Conservation (phyloP, 768 basidiomycete species). For the Kwoniella dendrophila region DNA sequence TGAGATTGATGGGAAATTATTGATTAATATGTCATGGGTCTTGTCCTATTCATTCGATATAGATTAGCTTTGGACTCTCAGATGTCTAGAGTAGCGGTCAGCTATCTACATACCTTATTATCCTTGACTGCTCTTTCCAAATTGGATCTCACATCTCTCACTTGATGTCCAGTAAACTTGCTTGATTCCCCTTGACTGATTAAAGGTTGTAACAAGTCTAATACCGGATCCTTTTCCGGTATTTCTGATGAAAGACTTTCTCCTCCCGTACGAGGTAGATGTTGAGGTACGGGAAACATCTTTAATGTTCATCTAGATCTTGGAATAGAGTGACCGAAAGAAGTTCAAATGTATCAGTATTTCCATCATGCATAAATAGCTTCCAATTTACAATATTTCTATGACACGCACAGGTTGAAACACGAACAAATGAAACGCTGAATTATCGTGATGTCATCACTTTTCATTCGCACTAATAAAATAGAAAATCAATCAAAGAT, state of each 20-base stretch:
- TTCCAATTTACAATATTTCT: no score
- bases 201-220: conserved; percentile 39
- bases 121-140: conserved; percentile 70
- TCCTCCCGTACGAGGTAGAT: conserved; percentile 37
- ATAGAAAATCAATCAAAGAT: not conserved
- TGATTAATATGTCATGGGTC: conserved; percentile 36
- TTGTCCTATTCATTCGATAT: conserved; percentile 11
- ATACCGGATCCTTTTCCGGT: conserved; percentile 14
- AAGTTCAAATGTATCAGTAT: not conserved
- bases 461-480: not conserved
- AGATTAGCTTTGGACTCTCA: conserved; percentile 5
- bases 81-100: not conserved
- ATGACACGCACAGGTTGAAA: conserved; percentile 10
- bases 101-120: conserved; percentile 65
- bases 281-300: conserved; percentile 46
- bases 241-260: conserved; percentile 19
- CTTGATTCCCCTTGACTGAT: conserved; percentile 22
- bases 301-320: not conserved
- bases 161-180: conserved; percentile 28
- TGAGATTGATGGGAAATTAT: conserved; percentile 57
- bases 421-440: not conserved
- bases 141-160: conserved; percentile 57
- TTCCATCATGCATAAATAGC: no score
- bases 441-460: conserved; percentile 17
- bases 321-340: not conserved